phyloP scores from a whole-genome alignment of 305 asterid genomes.

The Fraxinus sp. region DNA sequence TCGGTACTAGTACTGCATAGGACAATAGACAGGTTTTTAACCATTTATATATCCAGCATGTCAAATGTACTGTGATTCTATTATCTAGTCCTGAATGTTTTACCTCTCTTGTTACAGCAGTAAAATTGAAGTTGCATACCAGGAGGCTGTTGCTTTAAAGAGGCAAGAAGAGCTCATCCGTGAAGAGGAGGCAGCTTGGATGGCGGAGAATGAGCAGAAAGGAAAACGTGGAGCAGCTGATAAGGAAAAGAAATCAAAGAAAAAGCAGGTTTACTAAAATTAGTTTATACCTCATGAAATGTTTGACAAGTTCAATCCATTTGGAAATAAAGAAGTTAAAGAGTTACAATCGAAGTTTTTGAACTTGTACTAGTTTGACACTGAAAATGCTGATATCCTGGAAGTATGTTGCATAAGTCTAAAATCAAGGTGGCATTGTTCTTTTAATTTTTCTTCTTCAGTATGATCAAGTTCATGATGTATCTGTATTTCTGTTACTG shows the following conservation, averaged over 20 bases:
- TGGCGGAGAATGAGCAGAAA: slow-evolving; percentile 80
- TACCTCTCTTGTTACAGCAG: slow-evolving; percentile 38
- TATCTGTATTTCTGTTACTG: not conserved
- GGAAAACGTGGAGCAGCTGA: slow-evolving; percentile 68
- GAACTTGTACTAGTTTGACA: not conserved
- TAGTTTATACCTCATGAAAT: not conserved
- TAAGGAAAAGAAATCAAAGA: slow-evolving; percentile 86
- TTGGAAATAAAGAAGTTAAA: not conserved
- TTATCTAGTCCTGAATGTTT: not conserved
- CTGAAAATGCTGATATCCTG: not conserved
- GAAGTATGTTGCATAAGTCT: not conserved
- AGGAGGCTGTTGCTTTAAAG: slow-evolving; percentile 93
- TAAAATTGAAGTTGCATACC: slow-evolving; percentile 92
- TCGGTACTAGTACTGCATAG: not conserved
- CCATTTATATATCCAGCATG: not conserved
- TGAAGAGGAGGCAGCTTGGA: slow-evolving; percentile 85
- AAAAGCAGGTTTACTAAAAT: slow-evolving; percentile 71
- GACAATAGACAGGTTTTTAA: not conserved
- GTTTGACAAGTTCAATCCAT: not conserved
- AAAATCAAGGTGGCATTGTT: not conserved
- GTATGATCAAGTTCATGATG: not conserved
- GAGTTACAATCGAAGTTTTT: not conserved
- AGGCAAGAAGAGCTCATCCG: slow-evolving; percentile 99
- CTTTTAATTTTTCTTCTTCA: not conserved
- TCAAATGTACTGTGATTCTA: not conserved